Evolutionary conservation across 371 early-diverging fungal genomes (phyloP).

Genomic region (Rozella allomycis): DNA sequence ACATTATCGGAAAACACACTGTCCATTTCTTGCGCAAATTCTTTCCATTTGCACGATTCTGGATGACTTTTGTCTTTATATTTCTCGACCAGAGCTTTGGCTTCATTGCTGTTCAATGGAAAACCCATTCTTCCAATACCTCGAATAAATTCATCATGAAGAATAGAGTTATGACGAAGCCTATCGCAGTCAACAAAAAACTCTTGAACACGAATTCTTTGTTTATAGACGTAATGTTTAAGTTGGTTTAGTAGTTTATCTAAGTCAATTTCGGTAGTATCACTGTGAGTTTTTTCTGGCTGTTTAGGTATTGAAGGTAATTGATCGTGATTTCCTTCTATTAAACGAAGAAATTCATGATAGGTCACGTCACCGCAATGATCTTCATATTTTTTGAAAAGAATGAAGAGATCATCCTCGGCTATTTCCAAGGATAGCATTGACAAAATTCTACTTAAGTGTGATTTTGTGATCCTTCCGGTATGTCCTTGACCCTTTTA

Average conservation of each 20-base stretch:
- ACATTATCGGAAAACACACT: too few relatives aligned
- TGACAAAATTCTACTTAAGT: slow-evolving; percentile 19
- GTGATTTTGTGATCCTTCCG: slow-evolving; percentile 18
- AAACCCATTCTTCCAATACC: slow-evolving; percentile 15
- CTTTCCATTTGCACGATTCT: slow-evolving; percentile 18
- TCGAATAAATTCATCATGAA: slow-evolving; percentile 19
- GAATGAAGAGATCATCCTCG: slow-evolving; percentile 17
- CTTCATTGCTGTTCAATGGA: slow-evolving; percentile 9
- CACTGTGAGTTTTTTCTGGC: not conserved
- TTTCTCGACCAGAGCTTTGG: slow-evolving; percentile 9
- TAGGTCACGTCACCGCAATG: slow-evolving; percentile 17
- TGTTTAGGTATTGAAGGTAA: not conserved
- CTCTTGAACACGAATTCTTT: slow-evolving; percentile 19
- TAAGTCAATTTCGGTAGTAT: slow-evolving; percentile 1
- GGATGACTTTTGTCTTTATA: slow-evolving; percentile 9
- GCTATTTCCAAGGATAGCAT: slow-evolving; percentile 16
- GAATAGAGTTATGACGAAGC: slow-evolving; percentile 17
- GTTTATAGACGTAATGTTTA: too few relatives aligned
- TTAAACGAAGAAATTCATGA: slow-evolving; percentile 15
- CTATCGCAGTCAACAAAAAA: slow-evolving; percentile 27
- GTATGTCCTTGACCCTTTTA: too few relatives aligned
- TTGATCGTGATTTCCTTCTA: slow-evolving; percentile 7
- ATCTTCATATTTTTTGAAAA: slow-evolving; percentile 22
- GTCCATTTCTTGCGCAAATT: slow-evolving; percentile 19
- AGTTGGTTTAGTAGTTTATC: too few relatives aligned